Evolutionary conservation across 1,284 basidiomycete genomes (phyloP).

Genomic region (Heterobasidion occidentale): DNA sequence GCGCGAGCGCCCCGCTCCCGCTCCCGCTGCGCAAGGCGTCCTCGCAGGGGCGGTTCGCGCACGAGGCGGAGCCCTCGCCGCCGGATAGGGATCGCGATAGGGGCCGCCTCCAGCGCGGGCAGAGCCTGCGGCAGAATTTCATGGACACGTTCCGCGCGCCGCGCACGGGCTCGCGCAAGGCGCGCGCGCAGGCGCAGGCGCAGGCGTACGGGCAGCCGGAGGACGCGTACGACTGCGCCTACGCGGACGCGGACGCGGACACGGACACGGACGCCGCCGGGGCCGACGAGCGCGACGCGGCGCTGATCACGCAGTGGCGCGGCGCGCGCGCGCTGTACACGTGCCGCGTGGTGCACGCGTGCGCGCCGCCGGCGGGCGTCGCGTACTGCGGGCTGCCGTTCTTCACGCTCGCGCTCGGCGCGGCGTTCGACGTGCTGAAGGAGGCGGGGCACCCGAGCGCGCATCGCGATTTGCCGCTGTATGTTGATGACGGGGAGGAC

Average conservation of each 20-base stretch:
- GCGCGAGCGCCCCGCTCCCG: slow-evolving; percentile 38
- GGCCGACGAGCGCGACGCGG: neutral
- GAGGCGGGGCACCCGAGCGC: slow-evolving; percentile 71
- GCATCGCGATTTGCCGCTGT: slow-evolving; percentile 61
- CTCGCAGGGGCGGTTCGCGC: slow-evolving; percentile 23
- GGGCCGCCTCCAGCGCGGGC: slow-evolving; percentile 34
- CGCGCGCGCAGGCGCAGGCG: slow-evolving; percentile 18
- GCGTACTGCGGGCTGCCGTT: slow-evolving; percentile 70
- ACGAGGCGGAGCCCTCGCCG: slow-evolving; percentile 13
- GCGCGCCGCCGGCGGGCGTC: slow-evolving; percentile 50
- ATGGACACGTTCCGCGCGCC: slow-evolving; percentile 14
- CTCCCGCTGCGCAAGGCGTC: slow-evolving; percentile 25
- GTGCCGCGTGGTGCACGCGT: slow-evolving; percentile 59
- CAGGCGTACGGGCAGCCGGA: neutral
- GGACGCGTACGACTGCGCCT: neutral
- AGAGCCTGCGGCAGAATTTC: slow-evolving; percentile 27
- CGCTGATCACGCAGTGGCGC: slow-evolving; percentile 6
- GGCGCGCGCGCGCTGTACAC: slow-evolving; percentile 42
- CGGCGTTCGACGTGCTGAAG: slow-evolving; percentile 57
- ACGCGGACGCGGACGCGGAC: slow-evolving; percentile 9
- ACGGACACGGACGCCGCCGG: neutral
- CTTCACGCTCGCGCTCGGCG: slow-evolving; percentile 53
- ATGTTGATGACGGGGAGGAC: slow-evolving; percentile 75
- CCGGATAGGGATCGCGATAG: slow-evolving; percentile 23
- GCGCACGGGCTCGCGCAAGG: slow-evolving; percentile 26